A percentile compares a stretch with the other conserved stretches of the same genome.
These are phyloP conservation scores for Trametes sanguinea DNA, from an alignment of 768 basidiomycete species.

Conservation along the genomic window DNA sequence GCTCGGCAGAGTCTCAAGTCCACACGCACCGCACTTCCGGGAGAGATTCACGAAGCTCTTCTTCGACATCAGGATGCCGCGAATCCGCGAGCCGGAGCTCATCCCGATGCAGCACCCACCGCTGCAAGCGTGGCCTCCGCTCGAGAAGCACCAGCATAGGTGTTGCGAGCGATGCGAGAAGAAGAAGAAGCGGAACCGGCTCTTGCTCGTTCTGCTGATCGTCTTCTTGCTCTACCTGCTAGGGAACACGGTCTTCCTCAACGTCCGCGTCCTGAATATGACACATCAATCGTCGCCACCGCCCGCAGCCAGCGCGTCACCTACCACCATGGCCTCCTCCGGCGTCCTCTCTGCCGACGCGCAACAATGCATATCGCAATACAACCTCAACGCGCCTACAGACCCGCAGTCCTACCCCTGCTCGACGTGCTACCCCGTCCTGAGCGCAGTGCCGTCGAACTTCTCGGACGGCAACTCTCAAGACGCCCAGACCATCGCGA, in stretches of 20 bases:
- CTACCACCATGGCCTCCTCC: slow-evolving; percentile 29
- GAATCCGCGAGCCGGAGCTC: slow-evolving; percentile 31
- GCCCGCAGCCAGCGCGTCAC: slow-evolving; percentile 11
- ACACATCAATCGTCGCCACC: neutral
- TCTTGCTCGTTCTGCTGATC: slow-evolving; percentile 37
- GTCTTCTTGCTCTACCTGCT: slow-evolving; percentile 46
- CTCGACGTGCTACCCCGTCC: slow-evolving; percentile 43
- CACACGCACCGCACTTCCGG: slow-evolving; percentile 25
- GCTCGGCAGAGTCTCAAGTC: slow-evolving; percentile 34
- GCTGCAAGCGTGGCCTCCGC: slow-evolving; percentile 40
- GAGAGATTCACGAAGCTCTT: slow-evolving; percentile 41
- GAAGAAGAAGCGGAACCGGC: slow-evolving; percentile 33
- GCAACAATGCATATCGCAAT: slow-evolving; percentile 49
- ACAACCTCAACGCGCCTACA: slow-evolving; percentile 45
- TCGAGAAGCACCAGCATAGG: slow-evolving; percentile 40
- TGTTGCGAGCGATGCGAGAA: slow-evolving; percentile 31
- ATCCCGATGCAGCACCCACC: slow-evolving; percentile 29
- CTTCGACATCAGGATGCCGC: slow-evolving; percentile 38
- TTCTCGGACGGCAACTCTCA: slow-evolving; percentile 35
- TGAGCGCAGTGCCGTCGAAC: slow-evolving; percentile 43
- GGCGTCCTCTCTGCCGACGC: slow-evolving; percentile 40
- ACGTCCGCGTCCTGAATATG: slow-evolving; percentile 34
- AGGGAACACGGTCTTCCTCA: slow-evolving; percentile 42
- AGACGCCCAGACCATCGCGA: slow-evolving; percentile 35
- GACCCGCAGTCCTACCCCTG: slow-evolving; percentile 49